Evolutionary conservation across 306 rosid genomes (phyloP), one percentile per base, ranked within the genome.

Genomic region (Rubus parviflorus): DNA sequence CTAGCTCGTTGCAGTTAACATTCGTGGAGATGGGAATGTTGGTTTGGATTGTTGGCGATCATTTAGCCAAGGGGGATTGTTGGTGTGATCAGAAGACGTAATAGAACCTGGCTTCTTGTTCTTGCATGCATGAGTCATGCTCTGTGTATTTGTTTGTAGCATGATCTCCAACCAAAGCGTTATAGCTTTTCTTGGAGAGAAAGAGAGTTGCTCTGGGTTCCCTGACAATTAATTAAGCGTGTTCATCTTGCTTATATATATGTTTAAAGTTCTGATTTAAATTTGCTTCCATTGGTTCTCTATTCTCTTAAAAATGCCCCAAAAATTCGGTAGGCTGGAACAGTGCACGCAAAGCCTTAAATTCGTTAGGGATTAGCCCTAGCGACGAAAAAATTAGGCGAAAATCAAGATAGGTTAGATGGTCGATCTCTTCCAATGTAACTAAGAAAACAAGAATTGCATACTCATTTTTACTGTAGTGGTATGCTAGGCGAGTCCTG

Each of bases 1-100:
- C 76, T 78, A 80, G 74, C 89, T 6, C 0, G 30, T 15, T 46
- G 72, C 84, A 82, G 1, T 85, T 4, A 0, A 80, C 43, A 16
- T 54, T 53, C 73, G 46, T 83, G 30, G 75, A 63, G 30, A 83
- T 51, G 35, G 77, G 60, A 20, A 81, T 51, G 42, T 56, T 60
- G 3, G 81, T 12, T 0, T 73, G 57, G 61, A 81, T 63, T n/a
- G 1, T 30, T 30, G 35, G 35, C 35, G 35, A 30, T 30, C 35
- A 30, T 30, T 30, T 30, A 30, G 35, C 35, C 35, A 30, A 30
- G 35, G 35, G 35, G 35, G 35, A 30, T 30, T 16, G 82, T 45
- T 0, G 63, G 62, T 7, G 81, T 6, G 38, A 49, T 68, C 7
- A 19, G 57, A 17, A 17, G 20, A 22, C 63, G 35, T 22, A 22